A percentile compares a stretch with the other conserved stretches of the same genome.
These are phyloP conservation scores for Acanthamoeba culbertsoni DNA, from an alignment of 208 protist genomes.

Conservation along the genomic window DNA sequence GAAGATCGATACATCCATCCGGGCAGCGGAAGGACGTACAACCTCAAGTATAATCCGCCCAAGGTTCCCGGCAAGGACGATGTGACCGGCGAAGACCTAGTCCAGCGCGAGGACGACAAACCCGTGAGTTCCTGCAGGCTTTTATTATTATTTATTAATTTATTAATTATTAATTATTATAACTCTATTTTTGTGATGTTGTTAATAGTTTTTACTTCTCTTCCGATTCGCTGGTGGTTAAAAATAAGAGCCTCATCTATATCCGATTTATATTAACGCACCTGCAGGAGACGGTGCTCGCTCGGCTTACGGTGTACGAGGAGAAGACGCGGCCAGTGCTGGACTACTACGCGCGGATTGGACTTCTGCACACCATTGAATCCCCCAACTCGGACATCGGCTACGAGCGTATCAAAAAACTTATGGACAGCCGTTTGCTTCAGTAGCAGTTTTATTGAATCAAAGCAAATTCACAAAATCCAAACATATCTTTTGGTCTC, in stretches of 20 bases:
- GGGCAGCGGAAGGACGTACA: conserved; percentile 91
- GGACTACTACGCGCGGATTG: conserved; percentile 85
- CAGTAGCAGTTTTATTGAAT: background rate
- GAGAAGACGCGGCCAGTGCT: conserved; percentile 87
- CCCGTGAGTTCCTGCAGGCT: conserved; percentile 75
- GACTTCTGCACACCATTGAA: conserved; percentile 82
- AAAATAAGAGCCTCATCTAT: too few relatives aligned
- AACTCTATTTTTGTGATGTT: too few relatives aligned
- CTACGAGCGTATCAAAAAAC: conserved; percentile 65
- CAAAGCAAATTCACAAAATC: background rate
- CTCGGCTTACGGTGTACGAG: conserved; percentile 91
- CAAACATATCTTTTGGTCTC: background rate
- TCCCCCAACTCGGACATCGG: conserved; percentile 74
- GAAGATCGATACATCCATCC: conserved; percentile 86
- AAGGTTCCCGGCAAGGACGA: conserved; percentile 89
- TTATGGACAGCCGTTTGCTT: background rate
- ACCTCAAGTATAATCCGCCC: conserved; percentile 91
- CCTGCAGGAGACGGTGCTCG: conserved; percentile 82
- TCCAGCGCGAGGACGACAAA: conserved; percentile 92
- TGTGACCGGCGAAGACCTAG: conserved; percentile 91
- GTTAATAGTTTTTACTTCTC: too few relatives aligned
- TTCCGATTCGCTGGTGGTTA: too few relatives aligned
- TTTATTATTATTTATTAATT: too few relatives aligned
- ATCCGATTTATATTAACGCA: too few relatives aligned
- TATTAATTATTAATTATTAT: too few relatives aligned